Evolutionary conservation across 2,329 filamentous ascomycete genomes (phyloP).

Genomic region (Fusarium penzigii): DNA sequence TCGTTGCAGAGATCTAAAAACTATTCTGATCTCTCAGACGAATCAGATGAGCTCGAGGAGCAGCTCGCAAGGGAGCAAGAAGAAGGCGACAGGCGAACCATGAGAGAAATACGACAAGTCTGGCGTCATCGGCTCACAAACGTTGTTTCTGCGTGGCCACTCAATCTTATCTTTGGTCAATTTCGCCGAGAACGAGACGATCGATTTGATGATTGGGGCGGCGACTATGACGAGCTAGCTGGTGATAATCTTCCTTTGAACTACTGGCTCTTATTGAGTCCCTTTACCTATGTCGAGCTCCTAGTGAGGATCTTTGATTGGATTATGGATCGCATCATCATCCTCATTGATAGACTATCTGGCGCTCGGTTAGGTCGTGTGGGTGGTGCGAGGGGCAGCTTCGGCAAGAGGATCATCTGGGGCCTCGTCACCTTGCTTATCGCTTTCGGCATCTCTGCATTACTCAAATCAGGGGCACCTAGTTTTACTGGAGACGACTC

Average conservation of each 20-base stretch:
- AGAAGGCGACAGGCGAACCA: slow-evolving; percentile 4
- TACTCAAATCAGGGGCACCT: neutral
- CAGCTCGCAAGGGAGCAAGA: slow-evolving; percentile 13
- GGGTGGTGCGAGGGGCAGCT: neutral
- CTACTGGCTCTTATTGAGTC: slow-evolving; percentile 33
- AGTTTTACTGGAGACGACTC: too few relatives aligned
- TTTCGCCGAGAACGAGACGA: neutral
- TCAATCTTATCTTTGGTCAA: slow-evolving; percentile 7
- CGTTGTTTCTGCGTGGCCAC: slow-evolving; percentile 24
- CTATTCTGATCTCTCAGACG: neutral
- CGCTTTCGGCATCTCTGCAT: neutral
- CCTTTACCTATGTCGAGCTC: slow-evolving; percentile 33
- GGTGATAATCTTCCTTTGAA: slow-evolving; percentile 12
- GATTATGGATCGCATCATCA: slow-evolving; percentile 19
- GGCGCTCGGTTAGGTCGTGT: slow-evolving; percentile 1
- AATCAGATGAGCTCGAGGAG: slow-evolving; percentile 13
- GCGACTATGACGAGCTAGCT: slow-evolving; percentile 7
- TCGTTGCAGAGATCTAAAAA: neutral
- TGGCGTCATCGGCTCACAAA: slow-evolving; percentile 24
- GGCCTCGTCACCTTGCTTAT: slow-evolving; percentile 5
- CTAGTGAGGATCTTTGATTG: slow-evolving; percentile 25
- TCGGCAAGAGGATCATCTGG: neutral
- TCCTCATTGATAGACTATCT: slow-evolving; percentile 16
- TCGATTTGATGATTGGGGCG: slow-evolving; percentile 12
- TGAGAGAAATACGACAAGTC: neutral